Evolutionary conservation across 306 rosid genomes (phyloP).

Genomic region (Sphenostylis stenocarpa): DNA sequence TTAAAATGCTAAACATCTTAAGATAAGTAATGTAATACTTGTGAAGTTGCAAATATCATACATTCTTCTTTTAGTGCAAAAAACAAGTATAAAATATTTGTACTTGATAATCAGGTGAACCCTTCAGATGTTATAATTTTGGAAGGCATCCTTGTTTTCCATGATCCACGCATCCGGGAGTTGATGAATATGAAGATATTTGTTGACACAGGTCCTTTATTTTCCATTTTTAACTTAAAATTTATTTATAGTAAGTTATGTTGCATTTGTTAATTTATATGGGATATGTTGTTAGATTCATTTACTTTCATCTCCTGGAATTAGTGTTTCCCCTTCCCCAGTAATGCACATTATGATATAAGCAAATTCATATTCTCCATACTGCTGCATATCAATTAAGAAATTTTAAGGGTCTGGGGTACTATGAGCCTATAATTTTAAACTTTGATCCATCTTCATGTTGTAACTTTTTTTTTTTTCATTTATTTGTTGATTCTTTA

Average conservation of each 20-base stretch:
- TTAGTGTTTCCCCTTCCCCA: background rate
- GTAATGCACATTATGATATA: background rate
- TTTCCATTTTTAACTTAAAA: background rate
- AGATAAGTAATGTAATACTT: constrained; percentile 14
- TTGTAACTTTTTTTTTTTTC: background rate
- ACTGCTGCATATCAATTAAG: background rate
- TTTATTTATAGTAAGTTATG: constrained; percentile 15
- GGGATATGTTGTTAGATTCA: background rate
- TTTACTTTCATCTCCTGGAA: background rate
- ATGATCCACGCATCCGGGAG: constrained; percentile 92
- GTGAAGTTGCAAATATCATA: constrained; percentile 1
- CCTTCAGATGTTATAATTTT: constrained; percentile 97
- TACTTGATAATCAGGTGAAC: constrained; percentile 63
- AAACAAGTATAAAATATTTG: constrained; percentile 14
- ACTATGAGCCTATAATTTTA: background rate
- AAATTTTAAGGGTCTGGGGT: background rate
- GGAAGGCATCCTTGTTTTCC: constrained; percentile 98
- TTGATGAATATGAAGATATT: constrained; percentile 99
- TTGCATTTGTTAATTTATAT: background rate
- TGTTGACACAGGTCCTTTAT: constrained; percentile 97
- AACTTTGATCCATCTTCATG: background rate
- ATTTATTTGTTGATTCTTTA: constrained; percentile 6
- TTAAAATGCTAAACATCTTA: constrained; percentile 3
- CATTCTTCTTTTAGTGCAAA: background rate
- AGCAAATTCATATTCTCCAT: background rate